These are phyloP conservation scores for Vanderwaltozyma verrucispora DNA, from an alignment of 805 yeast species.

Conservation along the genomic window DNA sequence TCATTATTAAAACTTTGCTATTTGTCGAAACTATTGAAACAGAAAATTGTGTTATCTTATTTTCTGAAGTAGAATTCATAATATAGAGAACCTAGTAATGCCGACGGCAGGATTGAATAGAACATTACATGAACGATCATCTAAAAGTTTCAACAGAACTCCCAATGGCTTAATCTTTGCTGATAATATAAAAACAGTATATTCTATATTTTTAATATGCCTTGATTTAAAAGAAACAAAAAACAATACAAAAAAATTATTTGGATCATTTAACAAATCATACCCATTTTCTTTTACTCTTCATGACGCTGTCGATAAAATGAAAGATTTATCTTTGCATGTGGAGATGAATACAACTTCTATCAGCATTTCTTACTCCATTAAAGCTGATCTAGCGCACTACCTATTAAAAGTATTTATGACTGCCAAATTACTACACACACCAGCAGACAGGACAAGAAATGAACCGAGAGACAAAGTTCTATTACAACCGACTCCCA, in stretches of 20 bases:
- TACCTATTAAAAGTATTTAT: conserved; percentile 42
- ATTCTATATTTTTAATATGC: conserved; percentile 39
- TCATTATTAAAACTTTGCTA: no score
- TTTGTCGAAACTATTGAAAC: no score
- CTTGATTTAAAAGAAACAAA: conserved; percentile 29
- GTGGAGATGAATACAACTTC: conserved; percentile 41
- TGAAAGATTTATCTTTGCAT: conserved; percentile 40
- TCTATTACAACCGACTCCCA: conserved; percentile 77
- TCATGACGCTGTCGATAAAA: conserved; percentile 39
- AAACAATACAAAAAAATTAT: conserved; percentile 14
- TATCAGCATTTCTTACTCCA: conserved; percentile 44
- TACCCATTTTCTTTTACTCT: conserved; percentile 46
- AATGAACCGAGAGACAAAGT: conserved; percentile 33
- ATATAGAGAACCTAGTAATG: no score
- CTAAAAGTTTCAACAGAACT: conserved; percentile 38
- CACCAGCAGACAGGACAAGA: conserved; percentile 66
- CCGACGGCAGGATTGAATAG: neutral
- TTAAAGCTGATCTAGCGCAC: conserved; percentile 40
- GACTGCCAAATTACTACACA: conserved; percentile 56
- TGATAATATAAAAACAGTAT: conserved; percentile 52
- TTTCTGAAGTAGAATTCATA: no score
- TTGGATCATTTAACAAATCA: conserved; percentile 24
- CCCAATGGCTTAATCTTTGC: conserved; percentile 43
- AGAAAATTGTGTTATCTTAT: no score
- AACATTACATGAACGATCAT: conserved; percentile 34